Evolutionary conservation across 2,329 filamentous ascomycete species (phyloP).

Genomic region (Microcyclospora pomicola): DNA sequence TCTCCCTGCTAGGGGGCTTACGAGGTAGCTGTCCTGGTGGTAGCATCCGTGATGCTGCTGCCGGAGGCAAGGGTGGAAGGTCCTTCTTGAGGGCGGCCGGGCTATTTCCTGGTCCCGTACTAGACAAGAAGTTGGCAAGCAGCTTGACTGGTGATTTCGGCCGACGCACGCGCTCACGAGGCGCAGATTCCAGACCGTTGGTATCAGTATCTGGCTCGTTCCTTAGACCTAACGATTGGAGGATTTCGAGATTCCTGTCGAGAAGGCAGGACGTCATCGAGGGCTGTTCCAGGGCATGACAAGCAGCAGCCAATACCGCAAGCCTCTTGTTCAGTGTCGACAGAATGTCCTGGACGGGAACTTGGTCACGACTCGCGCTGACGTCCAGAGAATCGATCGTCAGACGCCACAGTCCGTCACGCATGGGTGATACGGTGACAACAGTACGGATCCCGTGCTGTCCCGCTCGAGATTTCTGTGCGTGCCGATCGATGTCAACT

Average conservation of each 20-base stretch:
- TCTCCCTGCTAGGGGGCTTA: constrained; percentile 24
- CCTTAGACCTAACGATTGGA: constrained; percentile 47
- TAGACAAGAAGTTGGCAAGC: constrained; percentile 62
- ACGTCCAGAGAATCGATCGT: constrained; percentile 54
- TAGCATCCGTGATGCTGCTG: constrained; percentile 7
- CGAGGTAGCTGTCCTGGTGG: constrained; percentile 20
- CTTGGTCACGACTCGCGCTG: constrained; percentile 57
- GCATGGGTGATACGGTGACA: constrained; percentile 43
- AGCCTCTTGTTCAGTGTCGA: constrained; percentile 15
- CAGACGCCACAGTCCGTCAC: constrained; percentile 43
- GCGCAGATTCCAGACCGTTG: constrained; percentile 5
- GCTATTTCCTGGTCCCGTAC: constrained; percentile 37
- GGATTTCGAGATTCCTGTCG: constrained; percentile 62
- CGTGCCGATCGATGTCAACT: constrained; percentile 41
- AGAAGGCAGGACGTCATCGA: constrained; percentile 54
- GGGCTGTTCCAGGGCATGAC: constrained; percentile 54
- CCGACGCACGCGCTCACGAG: constrained; percentile 46
- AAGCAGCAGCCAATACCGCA: constrained; percentile 26
- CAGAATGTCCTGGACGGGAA: constrained; percentile 59
- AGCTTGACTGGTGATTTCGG: constrained; percentile 82
- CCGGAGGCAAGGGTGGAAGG: constrained; percentile 13
- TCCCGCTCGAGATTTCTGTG: constrained; percentile 25
- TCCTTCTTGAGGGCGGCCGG: constrained; percentile 17
- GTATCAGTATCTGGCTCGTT: constrained; percentile 9
- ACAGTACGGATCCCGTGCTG: constrained; percentile 54